These are phyloP conservation scores for Harringtonia lauricola DNA, from an alignment of 2,329 filamentous ascomycete genomes.

Conservation along the genomic window DNA sequence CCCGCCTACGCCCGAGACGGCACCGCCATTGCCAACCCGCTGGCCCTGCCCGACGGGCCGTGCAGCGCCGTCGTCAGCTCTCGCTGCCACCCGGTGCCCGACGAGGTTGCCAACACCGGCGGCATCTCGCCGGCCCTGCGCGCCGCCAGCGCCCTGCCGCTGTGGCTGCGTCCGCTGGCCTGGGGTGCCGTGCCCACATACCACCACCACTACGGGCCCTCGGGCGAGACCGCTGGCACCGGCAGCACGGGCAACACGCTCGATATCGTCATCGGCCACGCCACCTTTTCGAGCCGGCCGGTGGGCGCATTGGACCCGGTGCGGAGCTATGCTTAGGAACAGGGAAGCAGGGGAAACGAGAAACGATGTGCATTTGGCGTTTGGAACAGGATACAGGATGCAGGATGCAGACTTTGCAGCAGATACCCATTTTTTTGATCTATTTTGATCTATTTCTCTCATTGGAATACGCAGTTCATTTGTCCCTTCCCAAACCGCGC, in stretches of 20 bases:
- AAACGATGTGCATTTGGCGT: too few species aligned
- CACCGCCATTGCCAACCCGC: slow-evolving; percentile 32
- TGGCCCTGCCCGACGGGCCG: slow-evolving; percentile 32
- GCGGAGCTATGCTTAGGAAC: slow-evolving; percentile 30
- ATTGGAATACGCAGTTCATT: neutral
- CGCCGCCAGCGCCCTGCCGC: slow-evolving; percentile 10
- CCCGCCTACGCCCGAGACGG: slow-evolving; percentile 21
- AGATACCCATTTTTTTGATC: slow-evolving; percentile 1
- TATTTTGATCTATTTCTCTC: neutral
- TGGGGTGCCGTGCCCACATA: slow-evolving; percentile 32
- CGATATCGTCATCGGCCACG: slow-evolving; percentile 25
- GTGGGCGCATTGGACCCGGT: slow-evolving; percentile 22
- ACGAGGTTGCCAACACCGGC: slow-evolving; percentile 12
- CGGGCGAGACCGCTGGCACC: slow-evolving; percentile 15
- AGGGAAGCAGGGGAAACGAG: too few species aligned
- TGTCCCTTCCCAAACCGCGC: too few species aligned
- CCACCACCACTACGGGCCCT: slow-evolving; percentile 18
- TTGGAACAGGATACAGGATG: too few species aligned
- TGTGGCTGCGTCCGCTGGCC: slow-evolving; percentile 26
- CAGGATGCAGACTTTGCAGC: neutral
- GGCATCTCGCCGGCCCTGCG: slow-evolving; percentile 9
- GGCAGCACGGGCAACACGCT: slow-evolving; percentile 11
- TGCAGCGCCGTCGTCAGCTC: slow-evolving; percentile 42
- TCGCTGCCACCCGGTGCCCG: slow-evolving; percentile 29
- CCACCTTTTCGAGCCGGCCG: slow-evolving; percentile 29